Percentiles rank a stretch among this genome's conserved stretches.
Conservation (phyloP, 1,284 basidiomycete genomes). For the Apiotrichum sp. region DNA sequence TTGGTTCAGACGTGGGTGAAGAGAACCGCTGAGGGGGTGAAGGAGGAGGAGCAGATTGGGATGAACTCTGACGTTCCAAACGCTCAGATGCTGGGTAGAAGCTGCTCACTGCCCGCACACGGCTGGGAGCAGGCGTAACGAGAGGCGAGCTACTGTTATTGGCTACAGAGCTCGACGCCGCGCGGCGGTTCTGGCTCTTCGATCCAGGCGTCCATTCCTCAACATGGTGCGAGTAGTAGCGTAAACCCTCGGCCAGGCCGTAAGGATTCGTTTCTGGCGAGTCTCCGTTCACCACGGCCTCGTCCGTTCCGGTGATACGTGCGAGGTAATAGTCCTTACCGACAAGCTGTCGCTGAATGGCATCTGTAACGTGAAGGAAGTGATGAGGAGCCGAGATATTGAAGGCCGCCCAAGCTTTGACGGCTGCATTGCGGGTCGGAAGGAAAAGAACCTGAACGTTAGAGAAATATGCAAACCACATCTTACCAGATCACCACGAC, state of each 20-base stretch:
- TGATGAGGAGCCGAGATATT: conserved; percentile 96
- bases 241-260: conserved; percentile 76
- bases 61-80: neutral
- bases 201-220: conserved; percentile 71
- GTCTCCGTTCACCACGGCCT: conserved; percentile 72
- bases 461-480: conserved; percentile 7
- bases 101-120: conserved; percentile 2
- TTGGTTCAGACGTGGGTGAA: neutral
- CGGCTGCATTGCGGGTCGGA: conserved; percentile 85
- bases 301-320: conserved; percentile 78
- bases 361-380: conserved; percentile 80
- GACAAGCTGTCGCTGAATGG: conserved; percentile 76
- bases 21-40: conserved; percentile 1
- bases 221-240: conserved; percentile 87
- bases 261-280: conserved; percentile 48
- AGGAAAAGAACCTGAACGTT: conserved; percentile 63
- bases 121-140: neutral
- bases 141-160: neutral
- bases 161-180: neutral
- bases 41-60: neutral
- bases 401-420: conserved; percentile 95
- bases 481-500: conserved; percentile 69
- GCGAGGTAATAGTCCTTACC: conserved; percentile 91
- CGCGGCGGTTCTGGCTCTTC: neutral
- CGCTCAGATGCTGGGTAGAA: neutral